These are phyloP conservation scores for Selaginella tamariscina DNA, from an alignment of 75 land plant genomes.

Conservation along the genomic window DNA sequence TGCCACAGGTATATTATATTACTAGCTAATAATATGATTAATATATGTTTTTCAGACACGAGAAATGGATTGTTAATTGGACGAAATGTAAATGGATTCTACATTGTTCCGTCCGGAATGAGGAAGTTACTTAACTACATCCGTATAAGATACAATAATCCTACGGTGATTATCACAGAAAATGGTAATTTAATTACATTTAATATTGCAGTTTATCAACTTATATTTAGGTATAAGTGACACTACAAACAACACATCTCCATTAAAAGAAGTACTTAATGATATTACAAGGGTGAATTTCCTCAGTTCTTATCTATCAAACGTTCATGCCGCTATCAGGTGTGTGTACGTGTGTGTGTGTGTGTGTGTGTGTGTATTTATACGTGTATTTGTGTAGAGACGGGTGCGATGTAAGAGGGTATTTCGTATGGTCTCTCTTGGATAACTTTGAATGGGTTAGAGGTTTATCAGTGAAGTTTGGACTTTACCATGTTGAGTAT, in stretches of 20 bases:
- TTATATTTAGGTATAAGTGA: neutral
- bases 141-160: neutral
- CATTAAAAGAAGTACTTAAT: neutral
- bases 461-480: conserved; percentile 43
- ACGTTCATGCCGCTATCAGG: neutral
- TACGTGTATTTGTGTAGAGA: conserved; percentile 18
- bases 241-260: neutral
- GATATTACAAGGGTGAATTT: neutral
- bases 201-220: neutral
- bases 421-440: conserved; percentile 53
- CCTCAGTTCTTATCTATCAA: neutral
- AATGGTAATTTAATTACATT: neutral
- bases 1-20: neutral
- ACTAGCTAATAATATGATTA: neutral
- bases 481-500: conserved; percentile 31
- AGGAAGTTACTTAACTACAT: neutral
- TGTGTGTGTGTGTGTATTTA: too few relatives aligned
- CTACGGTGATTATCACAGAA: neutral
- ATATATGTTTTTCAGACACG: neutral
- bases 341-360: neutral
- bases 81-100: neutral
- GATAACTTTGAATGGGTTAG: conserved; percentile 72
- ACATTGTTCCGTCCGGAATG: neutral
- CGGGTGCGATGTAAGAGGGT: conserved; percentile 45
- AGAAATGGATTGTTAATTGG: neutral